These are phyloP conservation scores for Colletotrichum sp. DNA, from an alignment of 2,329 filamentous ascomycete genomes.

Conservation along the genomic window DNA sequence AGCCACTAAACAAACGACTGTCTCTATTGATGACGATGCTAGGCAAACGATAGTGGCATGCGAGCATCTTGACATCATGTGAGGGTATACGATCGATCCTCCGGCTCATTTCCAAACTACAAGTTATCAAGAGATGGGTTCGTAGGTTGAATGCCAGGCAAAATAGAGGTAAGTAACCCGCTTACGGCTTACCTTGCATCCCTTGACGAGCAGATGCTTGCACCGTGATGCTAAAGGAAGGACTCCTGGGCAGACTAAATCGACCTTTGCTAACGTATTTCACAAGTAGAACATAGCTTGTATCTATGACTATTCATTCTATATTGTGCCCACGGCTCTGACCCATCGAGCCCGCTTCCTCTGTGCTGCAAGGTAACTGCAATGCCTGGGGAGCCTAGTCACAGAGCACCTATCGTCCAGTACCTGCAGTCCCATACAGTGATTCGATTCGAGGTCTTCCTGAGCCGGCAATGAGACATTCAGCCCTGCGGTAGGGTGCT, in stretches of 20 bases:
- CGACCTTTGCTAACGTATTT: neutral
- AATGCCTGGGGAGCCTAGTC: neutral
- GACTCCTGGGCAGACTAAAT: neutral
- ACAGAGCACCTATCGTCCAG: neutral
- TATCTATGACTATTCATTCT: neutral
- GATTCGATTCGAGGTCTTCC: neutral
- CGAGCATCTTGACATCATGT: neutral
- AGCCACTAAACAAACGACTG: neutral
- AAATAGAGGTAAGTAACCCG: neutral
- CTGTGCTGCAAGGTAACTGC: neutral
- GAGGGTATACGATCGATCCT: neutral
- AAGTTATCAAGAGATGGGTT: neutral
- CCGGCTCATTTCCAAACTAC: neutral
- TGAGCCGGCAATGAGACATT: neutral
- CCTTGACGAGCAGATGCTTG: neutral
- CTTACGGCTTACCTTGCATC: neutral
- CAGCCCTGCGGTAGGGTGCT: neutral
- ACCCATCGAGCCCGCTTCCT: neutral
- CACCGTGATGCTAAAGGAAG: neutral
- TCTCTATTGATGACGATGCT: neutral
- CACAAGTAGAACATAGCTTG: neutral
- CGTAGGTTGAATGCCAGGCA: neutral
- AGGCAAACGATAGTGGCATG: neutral
- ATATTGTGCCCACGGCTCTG: neutral
- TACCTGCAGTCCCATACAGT: neutral